Evolutionary conservation across 495 filamentous ascomycete genomes (phyloP).

Genomic region (Penicillium coffeae): DNA sequence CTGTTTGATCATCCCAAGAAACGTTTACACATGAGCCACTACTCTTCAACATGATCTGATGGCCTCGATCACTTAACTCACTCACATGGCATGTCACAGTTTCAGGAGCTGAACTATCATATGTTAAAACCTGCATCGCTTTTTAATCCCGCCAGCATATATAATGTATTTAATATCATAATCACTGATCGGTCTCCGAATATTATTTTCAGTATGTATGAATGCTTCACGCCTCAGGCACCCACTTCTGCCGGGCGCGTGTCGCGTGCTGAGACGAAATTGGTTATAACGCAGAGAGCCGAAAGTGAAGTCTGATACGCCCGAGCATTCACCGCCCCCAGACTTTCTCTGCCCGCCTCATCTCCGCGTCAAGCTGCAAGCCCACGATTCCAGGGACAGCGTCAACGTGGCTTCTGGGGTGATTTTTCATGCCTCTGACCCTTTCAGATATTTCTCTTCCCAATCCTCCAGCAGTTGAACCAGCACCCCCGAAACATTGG

Average conservation of each 20-base stretch:
- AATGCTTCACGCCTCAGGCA: no score
- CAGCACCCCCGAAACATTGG: background rate
- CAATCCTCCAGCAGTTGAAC: background rate
- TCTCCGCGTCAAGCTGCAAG: conserved; percentile 22
- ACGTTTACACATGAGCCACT: no score
- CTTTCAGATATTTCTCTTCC: background rate
- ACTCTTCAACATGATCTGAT: no score
- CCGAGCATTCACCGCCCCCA: background rate
- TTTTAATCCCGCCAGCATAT: no score
- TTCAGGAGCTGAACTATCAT: no score
- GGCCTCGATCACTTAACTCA: no score
- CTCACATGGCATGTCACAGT: no score
- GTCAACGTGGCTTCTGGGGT: conserved; percentile 1
- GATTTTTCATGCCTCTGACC: conserved; percentile 7
- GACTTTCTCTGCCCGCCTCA: conserved; percentile 10
- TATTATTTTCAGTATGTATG: no score
- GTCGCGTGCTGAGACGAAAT: background rate
- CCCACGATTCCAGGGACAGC: conserved; percentile 11
- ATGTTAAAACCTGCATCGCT: no score
- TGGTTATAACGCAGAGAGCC: background rate
- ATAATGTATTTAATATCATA: no score
- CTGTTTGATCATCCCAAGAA: no score
- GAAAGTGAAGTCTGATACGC: background rate
- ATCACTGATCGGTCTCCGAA: no score
- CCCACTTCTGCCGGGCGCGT: background rate